Base-by-base conservation (phyloP, 495 filamentous ascomycete species). In the Aspergillus bertholletiae region DNA sequence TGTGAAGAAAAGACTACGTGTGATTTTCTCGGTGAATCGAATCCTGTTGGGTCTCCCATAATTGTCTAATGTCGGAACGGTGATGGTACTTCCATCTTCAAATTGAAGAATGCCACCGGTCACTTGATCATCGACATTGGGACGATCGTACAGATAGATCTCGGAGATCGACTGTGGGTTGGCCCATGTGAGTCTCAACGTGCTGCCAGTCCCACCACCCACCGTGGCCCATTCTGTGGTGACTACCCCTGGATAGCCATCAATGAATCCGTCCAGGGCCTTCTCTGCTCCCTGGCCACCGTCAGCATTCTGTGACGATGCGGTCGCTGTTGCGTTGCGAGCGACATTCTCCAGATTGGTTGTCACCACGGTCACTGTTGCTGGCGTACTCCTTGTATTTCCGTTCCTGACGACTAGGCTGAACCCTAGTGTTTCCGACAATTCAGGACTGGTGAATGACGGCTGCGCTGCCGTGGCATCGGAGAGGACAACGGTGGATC, bases 131-230 rank as follows among this genome's bases (percentile, higher is more conserved):
- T 48, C 23, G 6, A 48, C 18, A 27, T 57, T 53, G 7, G 49
- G 44, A 7, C 55, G 49, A 40, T 53, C 55, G 39, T 53, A 57
- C 44, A 53, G 35, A 17, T 23, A 47, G 17, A 57, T 32, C 32
- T 45, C 21, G 1, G 55, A 53, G 8, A 53, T 26, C 2, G 9
- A 24, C 45, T 57, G 55, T 35, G 49, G 55, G 1, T 9, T 22
- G 24, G 34, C 45, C 51, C 56, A 58, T 22, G 20, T 39, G 9
- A 50, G 39, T 2, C 17, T 57, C 22, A 49, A 34, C 45, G 49
- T 49, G 20, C 49, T 53, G 17, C 49, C 55, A 17, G 49, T 11
- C 35, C 43, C 44, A 15, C 44, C 55, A 11, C 49, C 44, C 7
- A 18, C 35, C 18, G 44, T 57, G 12, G 44, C 49, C 55, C 55